These are phyloP conservation scores for Gossypium stocksii DNA, from an alignment of 345 rosid species.

Conservation along the genomic window DNA sequence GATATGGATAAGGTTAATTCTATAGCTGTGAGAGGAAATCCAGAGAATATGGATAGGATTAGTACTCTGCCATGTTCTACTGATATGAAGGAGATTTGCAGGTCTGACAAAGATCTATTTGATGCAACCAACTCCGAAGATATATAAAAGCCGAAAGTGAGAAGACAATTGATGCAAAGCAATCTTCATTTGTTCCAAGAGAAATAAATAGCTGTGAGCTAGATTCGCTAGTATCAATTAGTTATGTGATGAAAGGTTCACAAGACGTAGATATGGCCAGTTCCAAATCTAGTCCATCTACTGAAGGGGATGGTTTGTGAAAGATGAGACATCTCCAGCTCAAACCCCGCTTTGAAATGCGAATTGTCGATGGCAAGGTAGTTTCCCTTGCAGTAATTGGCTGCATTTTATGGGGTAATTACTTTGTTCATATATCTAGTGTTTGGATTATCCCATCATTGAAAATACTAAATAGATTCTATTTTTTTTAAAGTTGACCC, in stretches of 20 bases:
- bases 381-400: neutral
- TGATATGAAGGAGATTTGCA: neutral
- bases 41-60: neutral
- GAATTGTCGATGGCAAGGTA: neutral
- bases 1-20: neutral
- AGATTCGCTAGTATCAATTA: constrained; percentile 3
- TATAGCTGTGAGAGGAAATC: constrained; percentile 12
- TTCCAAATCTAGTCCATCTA: constrained; percentile 7
- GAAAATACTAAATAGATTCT: neutral
- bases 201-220: constrained; percentile 5
- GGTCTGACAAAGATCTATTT: constrained; percentile 7
- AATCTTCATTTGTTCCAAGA: neutral
- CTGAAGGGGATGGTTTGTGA: neutral
- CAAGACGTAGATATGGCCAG: neutral
- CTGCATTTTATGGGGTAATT: no score
- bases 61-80: constrained; percentile 11
- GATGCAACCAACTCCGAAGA: constrained; percentile 5
- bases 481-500: neutral
- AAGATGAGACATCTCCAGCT: constrained; percentile 10
- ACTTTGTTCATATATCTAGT: neutral
- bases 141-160: neutral
- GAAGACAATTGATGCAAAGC: neutral
- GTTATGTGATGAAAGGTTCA: neutral
- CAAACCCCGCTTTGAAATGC: constrained; percentile 15
- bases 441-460: neutral